Percentiles rank a stretch among this genome's conserved stretches.
These are phyloP conservation scores for Trichothecium sympodiale DNA, from an alignment of 2,329 filamentous ascomycete species.

Conservation along the genomic window DNA sequence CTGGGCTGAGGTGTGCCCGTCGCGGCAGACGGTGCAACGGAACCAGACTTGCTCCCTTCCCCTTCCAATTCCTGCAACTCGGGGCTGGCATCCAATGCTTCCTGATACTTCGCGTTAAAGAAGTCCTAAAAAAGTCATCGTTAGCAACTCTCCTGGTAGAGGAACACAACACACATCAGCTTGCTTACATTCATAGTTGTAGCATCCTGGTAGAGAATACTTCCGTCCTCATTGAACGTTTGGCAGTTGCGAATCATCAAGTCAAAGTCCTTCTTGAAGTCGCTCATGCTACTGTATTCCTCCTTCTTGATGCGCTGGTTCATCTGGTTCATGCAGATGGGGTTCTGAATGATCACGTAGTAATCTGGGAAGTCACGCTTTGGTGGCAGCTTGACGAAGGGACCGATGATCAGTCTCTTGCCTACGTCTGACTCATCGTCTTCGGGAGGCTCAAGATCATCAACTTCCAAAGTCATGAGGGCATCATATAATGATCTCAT, in stretches of 20 bases:
- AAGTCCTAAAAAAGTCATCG: conserved; percentile 34
- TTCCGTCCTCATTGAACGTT: conserved; percentile 94
- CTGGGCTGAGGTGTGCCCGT: conserved; percentile 54
- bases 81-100: conserved; percentile 40
- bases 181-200: conserved; percentile 82
- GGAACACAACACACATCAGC: not conserved
- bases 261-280: conserved; percentile 73
- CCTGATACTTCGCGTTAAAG: conserved; percentile 42
- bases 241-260: conserved; percentile 83
- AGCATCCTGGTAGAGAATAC: conserved; percentile 83
- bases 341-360: conserved; percentile 82
- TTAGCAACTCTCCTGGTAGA: conserved; percentile 17
- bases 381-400: conserved; percentile 83
- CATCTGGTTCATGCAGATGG: conserved; percentile 95
- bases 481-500: conserved; percentile 67
- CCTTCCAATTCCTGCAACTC: conserved; percentile 44
- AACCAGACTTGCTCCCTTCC: conserved; percentile 26
- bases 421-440: conserved; percentile 46
- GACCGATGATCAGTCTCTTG: conserved; percentile 79
- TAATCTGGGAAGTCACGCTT: conserved; percentile 90
- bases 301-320: conserved; percentile 92
- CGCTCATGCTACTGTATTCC: conserved; percentile 72
- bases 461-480: conserved; percentile 75
- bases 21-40: conserved; percentile 40
- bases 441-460: conserved; percentile 48